These are phyloP conservation scores for Geranium incanum DNA, from an alignment of 441 rosid species.

Conservation along the genomic window DNA sequence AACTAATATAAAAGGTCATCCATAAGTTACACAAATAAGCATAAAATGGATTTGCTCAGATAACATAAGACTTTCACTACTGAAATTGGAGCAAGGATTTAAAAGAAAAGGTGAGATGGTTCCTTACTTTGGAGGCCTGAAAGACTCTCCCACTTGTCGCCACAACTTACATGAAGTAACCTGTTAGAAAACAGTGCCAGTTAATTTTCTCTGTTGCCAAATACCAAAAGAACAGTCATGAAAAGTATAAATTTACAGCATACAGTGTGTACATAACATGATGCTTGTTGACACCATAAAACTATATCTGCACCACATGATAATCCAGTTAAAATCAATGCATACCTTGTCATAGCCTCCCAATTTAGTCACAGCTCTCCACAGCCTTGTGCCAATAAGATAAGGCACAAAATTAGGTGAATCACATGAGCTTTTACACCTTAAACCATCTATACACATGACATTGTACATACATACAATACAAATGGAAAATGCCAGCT, in stretches of 20 bases:
- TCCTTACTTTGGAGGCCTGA: constrained; percentile 70
- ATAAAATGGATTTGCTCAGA: not conserved
- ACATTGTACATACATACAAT: not conserved
- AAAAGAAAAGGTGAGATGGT: not conserved
- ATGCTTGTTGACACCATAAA: not conserved
- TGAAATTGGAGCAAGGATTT: no score
- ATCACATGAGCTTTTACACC: constrained; percentile 1
- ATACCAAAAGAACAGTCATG: constrained; percentile 6
- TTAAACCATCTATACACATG: constrained; percentile 20
- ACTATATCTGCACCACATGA: not conserved
- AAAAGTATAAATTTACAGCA: not conserved
- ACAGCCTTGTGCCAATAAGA: constrained; percentile 40
- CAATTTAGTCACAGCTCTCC: constrained; percentile 59
- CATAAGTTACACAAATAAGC: not conserved
- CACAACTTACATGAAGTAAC: constrained; percentile 64
- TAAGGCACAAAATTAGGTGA: not conserved
- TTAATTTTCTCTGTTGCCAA: not conserved
- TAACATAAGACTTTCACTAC: not conserved
- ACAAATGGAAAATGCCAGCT: not conserved
- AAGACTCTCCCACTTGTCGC: constrained; percentile 76
- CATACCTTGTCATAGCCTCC: constrained; percentile 75
- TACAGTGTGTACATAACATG: not conserved
- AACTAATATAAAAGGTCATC: not conserved
- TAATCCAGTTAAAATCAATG: constrained; percentile 6
- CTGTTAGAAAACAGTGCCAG: constrained; percentile 27